Evolutionary conservation across 495 filamentous ascomycete species (phyloP).

Genomic region (Copromyces sp.): DNA sequence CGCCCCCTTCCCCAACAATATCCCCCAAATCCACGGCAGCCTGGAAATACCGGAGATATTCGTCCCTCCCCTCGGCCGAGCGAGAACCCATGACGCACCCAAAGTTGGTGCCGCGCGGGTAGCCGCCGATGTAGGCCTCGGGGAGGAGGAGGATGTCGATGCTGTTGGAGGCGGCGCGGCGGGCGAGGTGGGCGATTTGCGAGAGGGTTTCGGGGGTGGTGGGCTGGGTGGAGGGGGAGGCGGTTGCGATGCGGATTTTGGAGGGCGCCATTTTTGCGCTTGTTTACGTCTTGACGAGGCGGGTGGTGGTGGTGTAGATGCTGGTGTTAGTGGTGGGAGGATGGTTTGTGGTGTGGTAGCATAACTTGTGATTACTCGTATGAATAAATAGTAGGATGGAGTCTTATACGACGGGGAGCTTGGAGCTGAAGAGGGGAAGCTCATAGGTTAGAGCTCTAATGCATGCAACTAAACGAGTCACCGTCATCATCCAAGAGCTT

Average conservation of each 20-base stretch:
- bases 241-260: conserved; percentile 60
- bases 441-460: neutral
- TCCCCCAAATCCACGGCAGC: conserved; percentile 78
- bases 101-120: conserved; percentile 76
- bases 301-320: neutral
- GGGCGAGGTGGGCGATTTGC: conserved; percentile 48
- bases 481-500: neutral
- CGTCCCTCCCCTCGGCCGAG: conserved; percentile 59
- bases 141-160: conserved; percentile 80
- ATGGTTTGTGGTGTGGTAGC: neutral
- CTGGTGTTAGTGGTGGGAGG: neutral
- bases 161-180: conserved; percentile 37
- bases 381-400: too few species aligned
- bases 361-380: neutral
- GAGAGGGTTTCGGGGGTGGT: conserved; percentile 55
- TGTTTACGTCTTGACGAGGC: neutral
- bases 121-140: conserved; percentile 89
- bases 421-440: neutral
- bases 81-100: conserved; percentile 65
- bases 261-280: conserved; percentile 3
- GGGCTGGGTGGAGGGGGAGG: conserved; percentile 62
- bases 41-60: conserved; percentile 75
- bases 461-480: neutral
- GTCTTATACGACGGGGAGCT: neutral
- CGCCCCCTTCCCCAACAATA: conserved; percentile 46